Percentiles rank a stretch among this genome's conserved stretches.
phyloP scores from a whole-genome alignment of 2,329 filamentous ascomycete genomes.

The Nigrospora osmanthi region DNA sequence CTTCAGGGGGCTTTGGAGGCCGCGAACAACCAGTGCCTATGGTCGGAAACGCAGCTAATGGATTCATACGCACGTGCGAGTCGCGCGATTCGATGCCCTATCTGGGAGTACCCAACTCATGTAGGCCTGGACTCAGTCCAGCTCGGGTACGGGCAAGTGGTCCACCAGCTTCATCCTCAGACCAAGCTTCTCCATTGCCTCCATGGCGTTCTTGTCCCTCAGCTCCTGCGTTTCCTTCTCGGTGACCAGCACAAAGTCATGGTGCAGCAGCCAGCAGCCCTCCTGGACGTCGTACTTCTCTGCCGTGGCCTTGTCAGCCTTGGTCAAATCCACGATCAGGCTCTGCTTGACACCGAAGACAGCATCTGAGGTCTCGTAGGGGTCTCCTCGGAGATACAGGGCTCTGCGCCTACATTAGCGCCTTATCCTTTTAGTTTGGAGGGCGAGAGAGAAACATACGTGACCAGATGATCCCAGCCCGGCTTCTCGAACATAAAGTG shows the following conservation, averaged over 20 bases:
- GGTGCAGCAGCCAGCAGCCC: conserved; percentile 55
- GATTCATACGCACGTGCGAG: no score
- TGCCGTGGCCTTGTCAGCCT: conserved; percentile 43
- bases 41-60: no score
- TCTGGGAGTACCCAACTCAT: no score
- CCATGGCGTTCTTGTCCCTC: conserved; percentile 54
- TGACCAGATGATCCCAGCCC: conserved; percentile 74
- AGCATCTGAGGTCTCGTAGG: conserved; percentile 75
- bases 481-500: conserved; percentile 85
- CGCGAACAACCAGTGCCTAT: no score
- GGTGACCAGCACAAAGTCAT: conserved; percentile 73
- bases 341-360: conserved; percentile 84
- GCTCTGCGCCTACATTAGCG: conserved; percentile 39
- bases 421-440: neutral
- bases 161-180: conserved; percentile 65
- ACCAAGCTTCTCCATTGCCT: conserved; percentile 60
- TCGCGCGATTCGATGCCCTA: no score
- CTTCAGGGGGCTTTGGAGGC: no score
- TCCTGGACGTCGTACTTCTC: conserved; percentile 56
- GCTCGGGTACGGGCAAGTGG: conserved; percentile 67
- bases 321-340: conserved; percentile 57
- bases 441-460: conserved; percentile 48
- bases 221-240: conserved; percentile 60
- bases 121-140: conserved; percentile 27
- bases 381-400: conserved; percentile 69